A percentile compares a stretch with the other conserved stretches of the same genome.
Evolutionary conservation across 495 filamentous ascomycete genomes (phyloP).

Genomic region (Cercophora samala): DNA sequence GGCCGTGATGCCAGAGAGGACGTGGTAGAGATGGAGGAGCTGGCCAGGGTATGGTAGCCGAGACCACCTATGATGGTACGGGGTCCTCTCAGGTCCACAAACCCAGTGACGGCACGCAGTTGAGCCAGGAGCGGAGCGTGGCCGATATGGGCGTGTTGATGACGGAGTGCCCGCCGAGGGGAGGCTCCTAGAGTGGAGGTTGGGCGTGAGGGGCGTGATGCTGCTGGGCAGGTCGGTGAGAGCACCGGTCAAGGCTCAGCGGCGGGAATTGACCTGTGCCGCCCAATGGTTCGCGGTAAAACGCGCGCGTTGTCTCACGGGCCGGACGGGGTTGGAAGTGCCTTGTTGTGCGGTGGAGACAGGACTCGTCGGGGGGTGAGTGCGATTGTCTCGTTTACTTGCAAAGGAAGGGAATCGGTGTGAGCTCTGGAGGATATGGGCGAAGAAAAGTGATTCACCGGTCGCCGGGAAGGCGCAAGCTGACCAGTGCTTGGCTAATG

Average conservation of each 20-base stretch:
- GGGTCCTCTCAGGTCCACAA: background rate
- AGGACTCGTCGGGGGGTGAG: slow-evolving; percentile 22
- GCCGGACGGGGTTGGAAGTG: slow-evolving; percentile 18
- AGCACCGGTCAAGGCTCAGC: background rate
- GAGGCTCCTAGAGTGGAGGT: background rate
- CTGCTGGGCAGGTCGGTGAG: background rate
- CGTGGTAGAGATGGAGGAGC: background rate
- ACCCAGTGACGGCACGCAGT: background rate
- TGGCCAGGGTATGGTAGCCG: slow-evolving; percentile 4
- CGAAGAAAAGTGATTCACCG: slow-evolving; percentile 34
- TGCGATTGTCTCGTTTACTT: slow-evolving; percentile 26
- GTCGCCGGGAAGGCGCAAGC: slow-evolving; percentile 31
- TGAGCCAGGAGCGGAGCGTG: background rate
- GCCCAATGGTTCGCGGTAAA: slow-evolving; percentile 9
- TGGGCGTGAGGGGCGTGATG: background rate
- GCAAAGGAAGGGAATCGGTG: slow-evolving; percentile 33
- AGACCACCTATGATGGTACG: background rate
- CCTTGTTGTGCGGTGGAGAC: slow-evolving; percentile 29
- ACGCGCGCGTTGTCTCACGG: slow-evolving; percentile 28
- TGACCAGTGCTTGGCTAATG: slow-evolving; percentile 20
- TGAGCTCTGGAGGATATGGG: slow-evolving; percentile 27
- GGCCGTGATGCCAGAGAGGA: background rate
- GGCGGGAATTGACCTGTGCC: background rate
- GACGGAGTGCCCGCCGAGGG: background rate
- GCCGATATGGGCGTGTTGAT: background rate